Evolutionary conservation across 306 rosid genomes (phyloP).

Genomic region (Leucaena leucocephala): DNA sequence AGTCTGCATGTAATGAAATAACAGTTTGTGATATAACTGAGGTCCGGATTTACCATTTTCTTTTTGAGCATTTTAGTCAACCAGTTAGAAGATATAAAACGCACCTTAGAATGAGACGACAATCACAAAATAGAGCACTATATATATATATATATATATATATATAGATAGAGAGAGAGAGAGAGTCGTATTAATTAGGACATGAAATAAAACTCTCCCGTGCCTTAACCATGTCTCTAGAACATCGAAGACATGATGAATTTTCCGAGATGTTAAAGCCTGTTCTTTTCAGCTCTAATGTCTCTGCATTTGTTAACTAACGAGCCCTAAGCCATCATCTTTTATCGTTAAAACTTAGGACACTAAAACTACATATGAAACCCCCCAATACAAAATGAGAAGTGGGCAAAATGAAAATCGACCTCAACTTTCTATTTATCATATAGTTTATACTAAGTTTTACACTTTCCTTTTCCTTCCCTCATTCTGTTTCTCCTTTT

Average conservation of each 20-base stretch:
- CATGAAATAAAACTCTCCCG: too few species aligned
- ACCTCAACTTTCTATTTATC: slow-evolving; percentile 7
- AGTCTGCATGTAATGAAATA: slow-evolving; percentile 21
- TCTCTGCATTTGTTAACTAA: slow-evolving; percentile 8
- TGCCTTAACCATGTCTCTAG: too few species aligned
- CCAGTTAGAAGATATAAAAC: not conserved
- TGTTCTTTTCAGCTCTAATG: not conserved
- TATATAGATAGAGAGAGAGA: too few species aligned
- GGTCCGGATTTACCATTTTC: not conserved
- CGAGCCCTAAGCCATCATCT: slow-evolving; percentile 21
- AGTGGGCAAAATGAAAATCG: slow-evolving; percentile 13
- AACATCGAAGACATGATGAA: not conserved
- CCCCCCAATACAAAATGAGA: slow-evolving; percentile 1
- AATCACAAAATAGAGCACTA: not conserved
- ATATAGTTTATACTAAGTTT: not conserved
- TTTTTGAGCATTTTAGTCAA: not conserved
- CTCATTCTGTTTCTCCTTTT: slow-evolving; percentile 9
- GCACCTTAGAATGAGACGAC: not conserved
- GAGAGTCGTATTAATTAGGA: not conserved
- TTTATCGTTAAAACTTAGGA: not conserved
- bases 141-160: too few species aligned
- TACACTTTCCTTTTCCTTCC: slow-evolving; percentile 22
- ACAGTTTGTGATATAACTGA: not conserved
- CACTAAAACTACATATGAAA: not conserved
- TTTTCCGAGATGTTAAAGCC: not conserved